Evolutionary conservation across 805 yeast species (phyloP).

Genomic region (Suhomyces canberraensis): DNA sequence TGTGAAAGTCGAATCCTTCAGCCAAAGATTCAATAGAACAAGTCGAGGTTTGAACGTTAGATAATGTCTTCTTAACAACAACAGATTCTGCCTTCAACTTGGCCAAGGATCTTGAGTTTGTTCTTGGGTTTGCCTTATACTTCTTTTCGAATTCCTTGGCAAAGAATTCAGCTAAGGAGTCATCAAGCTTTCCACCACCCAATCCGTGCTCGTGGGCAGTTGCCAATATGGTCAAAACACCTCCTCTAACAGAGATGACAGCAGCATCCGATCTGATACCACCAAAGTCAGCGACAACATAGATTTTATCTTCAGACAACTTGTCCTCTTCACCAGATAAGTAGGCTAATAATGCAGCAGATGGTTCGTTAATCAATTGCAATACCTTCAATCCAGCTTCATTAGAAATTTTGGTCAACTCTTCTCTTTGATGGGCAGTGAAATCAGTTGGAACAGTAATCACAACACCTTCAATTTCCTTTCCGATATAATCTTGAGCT

Average conservation of each 20-base stretch:
- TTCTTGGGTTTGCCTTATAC: conserved; percentile 73
- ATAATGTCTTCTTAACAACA: conserved; percentile 83
- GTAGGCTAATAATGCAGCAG: conserved; percentile 87
- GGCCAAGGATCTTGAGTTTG: conserved; percentile 79
- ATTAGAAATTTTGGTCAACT: conserved; percentile 57
- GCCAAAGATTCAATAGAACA: conserved; percentile 94
- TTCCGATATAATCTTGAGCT: conserved; percentile 91
- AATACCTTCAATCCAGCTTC: conserved; percentile 75
- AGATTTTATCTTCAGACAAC: conserved; percentile 62
- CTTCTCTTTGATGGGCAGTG: conserved; percentile 66
- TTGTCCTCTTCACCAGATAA: conserved; percentile 48
- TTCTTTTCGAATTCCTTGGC: conserved; percentile 95
- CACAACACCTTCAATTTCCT: conserved; percentile 74
- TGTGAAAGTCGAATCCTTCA: conserved; percentile 90
- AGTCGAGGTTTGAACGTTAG: conserved; percentile 83
- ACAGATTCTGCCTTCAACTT: conserved; percentile 82
- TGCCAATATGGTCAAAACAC: conserved; percentile 83
- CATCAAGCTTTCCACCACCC: conserved; percentile 88
- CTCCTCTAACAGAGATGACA: conserved; percentile 89
- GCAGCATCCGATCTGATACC: conserved; percentile 96
- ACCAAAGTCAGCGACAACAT: conserved; percentile 95
- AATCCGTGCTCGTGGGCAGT: conserved; percentile 77
- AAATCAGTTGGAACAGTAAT: conserved; percentile 89
- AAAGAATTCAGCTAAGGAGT: conserved; percentile 72
- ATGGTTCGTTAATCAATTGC: conserved; percentile 89